Evolutionary conservation across 495 filamentous ascomycete genomes (phyloP).

Genomic region (Xylaria acuta): DNA sequence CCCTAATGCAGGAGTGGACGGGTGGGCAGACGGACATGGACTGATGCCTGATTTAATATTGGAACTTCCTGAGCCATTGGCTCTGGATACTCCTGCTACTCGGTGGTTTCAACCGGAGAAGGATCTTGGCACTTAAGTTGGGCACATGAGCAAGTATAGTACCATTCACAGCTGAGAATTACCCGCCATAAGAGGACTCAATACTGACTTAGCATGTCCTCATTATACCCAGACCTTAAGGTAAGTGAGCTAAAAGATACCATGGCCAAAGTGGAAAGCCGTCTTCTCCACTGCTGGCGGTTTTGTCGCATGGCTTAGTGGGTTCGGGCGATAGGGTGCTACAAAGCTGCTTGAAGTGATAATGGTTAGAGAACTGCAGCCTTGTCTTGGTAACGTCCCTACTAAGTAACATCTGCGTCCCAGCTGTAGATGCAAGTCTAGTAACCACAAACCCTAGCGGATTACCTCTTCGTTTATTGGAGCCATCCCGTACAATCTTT

Average conservation of each 20-base stretch:
- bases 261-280: background rate
- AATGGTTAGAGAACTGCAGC: background rate
- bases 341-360: background rate
- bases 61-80: background rate
- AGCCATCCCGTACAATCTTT: background rate
- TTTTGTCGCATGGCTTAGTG: background rate
- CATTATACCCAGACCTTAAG: background rate
- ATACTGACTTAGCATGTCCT: background rate
- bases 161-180: background rate
- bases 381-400: background rate
- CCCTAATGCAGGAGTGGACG: background rate
- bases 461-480: background rate
- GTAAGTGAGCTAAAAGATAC: background rate
- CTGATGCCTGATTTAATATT: background rate
- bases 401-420: background rate
- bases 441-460: background rate
- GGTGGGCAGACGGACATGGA: background rate
- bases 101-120: background rate
- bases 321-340: background rate
- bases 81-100: background rate
- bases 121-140: background rate
- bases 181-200: background rate
- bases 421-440: background rate
- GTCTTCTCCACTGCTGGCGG: background rate
- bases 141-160: background rate